Conservation (phyloP, 2,329 filamentous ascomycete genomes). For the Colletotrichum sp. region DNA sequence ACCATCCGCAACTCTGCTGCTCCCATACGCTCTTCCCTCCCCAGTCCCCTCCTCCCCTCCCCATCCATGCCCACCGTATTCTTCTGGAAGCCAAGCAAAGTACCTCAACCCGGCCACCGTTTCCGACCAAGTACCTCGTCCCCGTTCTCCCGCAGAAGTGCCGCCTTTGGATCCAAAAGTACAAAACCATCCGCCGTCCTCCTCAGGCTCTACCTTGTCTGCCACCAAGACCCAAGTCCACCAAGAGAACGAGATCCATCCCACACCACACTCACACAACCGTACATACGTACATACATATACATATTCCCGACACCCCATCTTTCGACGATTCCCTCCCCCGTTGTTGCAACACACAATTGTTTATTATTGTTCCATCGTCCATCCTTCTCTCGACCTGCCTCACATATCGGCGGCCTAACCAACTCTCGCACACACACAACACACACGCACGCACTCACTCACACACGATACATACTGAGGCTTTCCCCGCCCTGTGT, state of each 20-base stretch:
- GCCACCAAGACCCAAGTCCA: background rate
- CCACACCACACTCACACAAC: constrained; percentile 14
- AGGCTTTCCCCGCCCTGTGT: constrained; percentile 12
- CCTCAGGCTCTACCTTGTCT: constrained; percentile 16
- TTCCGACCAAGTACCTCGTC: constrained; percentile 14
- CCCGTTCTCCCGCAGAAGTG: constrained; percentile 15
- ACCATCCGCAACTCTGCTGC: background rate
- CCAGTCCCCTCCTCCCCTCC: background rate
- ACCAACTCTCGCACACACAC: background rate
- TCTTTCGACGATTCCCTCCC: constrained; percentile 11
- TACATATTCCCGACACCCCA: constrained; percentile 20
- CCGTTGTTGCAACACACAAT: constrained; percentile 19
- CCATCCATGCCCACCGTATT: constrained; percentile 21
- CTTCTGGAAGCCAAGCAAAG: constrained; percentile 23
- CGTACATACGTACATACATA: constrained; percentile 19
- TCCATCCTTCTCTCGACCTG: background rate
- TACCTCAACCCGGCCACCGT: constrained; percentile 18
- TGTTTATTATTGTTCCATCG: constrained; percentile 25
- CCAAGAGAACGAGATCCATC: constrained; percentile 13
- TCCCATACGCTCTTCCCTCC: background rate
- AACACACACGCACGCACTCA: background rate
- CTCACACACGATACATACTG: constrained; percentile 2
- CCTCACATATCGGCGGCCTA: background rate
- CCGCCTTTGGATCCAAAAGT: constrained; percentile 14
- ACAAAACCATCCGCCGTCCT: constrained; percentile 16